These are phyloP conservation scores for Cyathus striatus DNA, from an alignment of 768 basidiomycete species.

Conservation along the genomic window DNA sequence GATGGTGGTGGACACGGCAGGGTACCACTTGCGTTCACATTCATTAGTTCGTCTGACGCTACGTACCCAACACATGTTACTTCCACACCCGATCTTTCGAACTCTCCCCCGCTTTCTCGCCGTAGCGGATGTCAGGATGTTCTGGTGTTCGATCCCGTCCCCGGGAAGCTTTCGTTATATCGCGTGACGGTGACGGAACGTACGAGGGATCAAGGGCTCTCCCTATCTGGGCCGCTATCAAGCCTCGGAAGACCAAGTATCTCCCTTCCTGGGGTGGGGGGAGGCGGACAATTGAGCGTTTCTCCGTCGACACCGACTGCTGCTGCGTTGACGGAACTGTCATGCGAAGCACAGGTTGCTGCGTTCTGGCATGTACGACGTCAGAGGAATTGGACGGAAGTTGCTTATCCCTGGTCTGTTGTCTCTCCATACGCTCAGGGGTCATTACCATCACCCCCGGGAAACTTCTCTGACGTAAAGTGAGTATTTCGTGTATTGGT, in stretches of 20 bases:
- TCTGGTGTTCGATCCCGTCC: constrained; percentile 60
- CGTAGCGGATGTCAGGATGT: constrained; percentile 57
- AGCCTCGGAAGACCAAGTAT: constrained; percentile 46
- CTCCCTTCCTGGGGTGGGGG: constrained; percentile 53
- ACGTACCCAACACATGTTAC: constrained; percentile 25
- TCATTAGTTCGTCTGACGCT: constrained; percentile 35
- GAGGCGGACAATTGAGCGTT: constrained; percentile 30
- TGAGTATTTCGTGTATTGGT: no score
- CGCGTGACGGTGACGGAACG: constrained; percentile 43
- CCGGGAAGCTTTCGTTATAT: constrained; percentile 50
- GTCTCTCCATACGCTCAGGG: no score
- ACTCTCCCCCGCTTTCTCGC: constrained; percentile 21
- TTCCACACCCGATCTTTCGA: constrained; percentile 7
- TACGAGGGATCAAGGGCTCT: constrained; percentile 18
- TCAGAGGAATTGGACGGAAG: constrained; percentile 46
- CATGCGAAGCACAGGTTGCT: constrained; percentile 32
- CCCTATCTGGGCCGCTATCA: constrained; percentile 23
- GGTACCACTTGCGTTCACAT: constrained; percentile 51
- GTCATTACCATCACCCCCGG: no score
- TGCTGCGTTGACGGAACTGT: constrained; percentile 27
- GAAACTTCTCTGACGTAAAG: no score
- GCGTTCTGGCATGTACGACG: constrained; percentile 65
- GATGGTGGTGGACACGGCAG: constrained; percentile 17
- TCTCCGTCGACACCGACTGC: constrained; percentile 17
- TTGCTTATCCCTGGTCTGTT: no score